Base-by-base conservation (phyloP, 2,329 filamentous ascomycete species). In the Fusarium oxysporum region DNA sequence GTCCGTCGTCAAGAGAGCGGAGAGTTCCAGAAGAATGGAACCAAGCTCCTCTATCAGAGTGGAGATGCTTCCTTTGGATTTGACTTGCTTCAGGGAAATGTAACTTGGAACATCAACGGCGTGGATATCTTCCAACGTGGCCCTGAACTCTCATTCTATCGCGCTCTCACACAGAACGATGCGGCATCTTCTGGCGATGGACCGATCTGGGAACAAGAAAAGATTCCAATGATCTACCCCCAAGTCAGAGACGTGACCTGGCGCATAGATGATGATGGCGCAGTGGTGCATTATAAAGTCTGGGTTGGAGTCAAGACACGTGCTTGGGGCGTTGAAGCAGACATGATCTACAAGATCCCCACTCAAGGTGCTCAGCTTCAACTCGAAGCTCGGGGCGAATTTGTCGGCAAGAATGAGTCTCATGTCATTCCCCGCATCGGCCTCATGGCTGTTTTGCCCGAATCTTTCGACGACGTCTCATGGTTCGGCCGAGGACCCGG, bases 401-500 rank as follows among this genome's bases (percentile, higher is more conserved):
- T 71, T 1, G 10, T 71, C 0, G 57, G 69, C 0, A 71, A 41
- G 35, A 71, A 71, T 7, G 50, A 55, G 0, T 71, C 68, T 0
- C 25, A 68, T 17, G 55, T 67, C 0, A 37, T 72, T 5, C 69
- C 69, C 0, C 69, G 56, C 0, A 71, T 72, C 1, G 68, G 69
- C 2, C 55, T 72, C 13, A 68, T 57, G 40, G 59, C 68, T 0
- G 63, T 65, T 3, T 13, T 71, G 2, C 63, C 68, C 0, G 21
- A 43, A 3, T 33, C 57, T 0, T 72, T 72, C 9, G 6, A 65
- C 5, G n/a, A 61, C 0, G 63, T 72, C 3, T 48, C 35, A 3
- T 72, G 69, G 64, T 72, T 72, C 5, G 69, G 69, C 1, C 37
- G 69, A 17, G 69, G 69, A 5, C 69, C 68, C 0, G 68, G 68